Base-by-base conservation (phyloP, 192 early-diverging fungal species). In the Umbelopsis sp. region DNA sequence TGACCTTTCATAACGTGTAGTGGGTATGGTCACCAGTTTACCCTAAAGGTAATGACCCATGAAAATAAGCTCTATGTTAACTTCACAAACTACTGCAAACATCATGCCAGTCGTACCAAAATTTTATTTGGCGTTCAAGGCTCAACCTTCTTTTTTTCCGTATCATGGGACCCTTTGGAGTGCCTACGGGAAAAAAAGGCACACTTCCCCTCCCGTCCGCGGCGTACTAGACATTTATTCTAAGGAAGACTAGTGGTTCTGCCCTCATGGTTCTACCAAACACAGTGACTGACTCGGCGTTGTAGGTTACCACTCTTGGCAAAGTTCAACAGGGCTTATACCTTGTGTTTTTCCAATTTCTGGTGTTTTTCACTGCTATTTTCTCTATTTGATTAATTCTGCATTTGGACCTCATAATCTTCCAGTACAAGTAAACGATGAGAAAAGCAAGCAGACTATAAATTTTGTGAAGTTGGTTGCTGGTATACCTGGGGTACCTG, bases 81-180 rank as follows among this genome's bases (percentile, higher is more conserved):
- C 47, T 49, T 49, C 5, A 49, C 47, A 41, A 5, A 25, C 21
- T 53, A 26, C 52, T 53, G 52, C 52, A 26, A 26, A 53, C 52
- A 26, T 26, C 52, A 22, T 26, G 52, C 22, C 56, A 62, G 56
- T 62, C 16, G 56, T 62, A 62, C 56, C 29, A 53, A 53, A 53
- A 53, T 26, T 53, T 53, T 22, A 50, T 12, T 53, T 53, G 52
- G 52, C 52, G 52, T 26, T n/a, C 52, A 53, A 26, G 52, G 52
- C 11, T 16, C 32, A 14, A 4, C 31, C n/a, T 62, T 62, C 34
- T 59, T n/a, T 59, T 62, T 32, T 31, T 34, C 56, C 31, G 56
- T 26, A 49, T 49, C 47, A 49, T 49, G 47, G 47, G 47, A 49
- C 47, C 47, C 20, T 16, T 49, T 41, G 2, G 8, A 11, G 38